Base-by-base conservation (phyloP, 441 rosid species). In the Jatropha podagrica region DNA sequence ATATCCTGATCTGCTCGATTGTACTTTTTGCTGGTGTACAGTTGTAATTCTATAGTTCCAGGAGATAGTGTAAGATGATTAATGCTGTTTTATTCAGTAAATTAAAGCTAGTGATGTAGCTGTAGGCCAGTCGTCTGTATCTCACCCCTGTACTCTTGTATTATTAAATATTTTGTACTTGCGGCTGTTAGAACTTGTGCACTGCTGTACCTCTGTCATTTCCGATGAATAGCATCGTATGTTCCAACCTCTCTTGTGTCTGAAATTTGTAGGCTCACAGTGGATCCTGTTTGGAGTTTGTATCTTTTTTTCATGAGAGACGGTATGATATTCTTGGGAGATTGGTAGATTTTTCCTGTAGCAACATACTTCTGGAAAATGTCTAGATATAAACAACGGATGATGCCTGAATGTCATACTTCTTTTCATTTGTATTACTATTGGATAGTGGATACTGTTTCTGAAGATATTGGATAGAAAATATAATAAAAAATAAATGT, bases 31-130 rank as follows among this genome's bases (percentile, higher is more conserved):
- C 71, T 64, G 74, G 76, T 79, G 78, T 72, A 83, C 75, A 77
- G 69, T 66, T 82, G 74, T 73, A 76, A 74, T 69, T 82, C 68
- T 80, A 69, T 81, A 65, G 81, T 71, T 74, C 82, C 81, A 77
- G 80, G 80, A 65, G 77, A 56, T 56, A 74, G 74, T 59, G 55
- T 78, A 76, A 72, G 80, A 48, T 63, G 54, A 49, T 41, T 15
- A 64, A 40, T 65, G 60, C 41, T 37, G 23, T 68, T 68, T n/a
- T 65, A 51, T 61, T 65, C 52, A 26, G 49, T 73, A 74, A 54
- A 58, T 65, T 20, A 65, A 42, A 42, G 66, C 68, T 26, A 72
- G 48, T 51, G 42, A 64, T 75, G 10, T 72, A 77, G 71, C 40
- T 80, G 64, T 65, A 71, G 79, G 48, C 67, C 27, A 41, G 61